A percentile compares a stretch with the other conserved stretches of the same genome.
phyloP scores from a whole-genome alignment of 345 rosid genomes.

The Citrus unshiu region DNA sequence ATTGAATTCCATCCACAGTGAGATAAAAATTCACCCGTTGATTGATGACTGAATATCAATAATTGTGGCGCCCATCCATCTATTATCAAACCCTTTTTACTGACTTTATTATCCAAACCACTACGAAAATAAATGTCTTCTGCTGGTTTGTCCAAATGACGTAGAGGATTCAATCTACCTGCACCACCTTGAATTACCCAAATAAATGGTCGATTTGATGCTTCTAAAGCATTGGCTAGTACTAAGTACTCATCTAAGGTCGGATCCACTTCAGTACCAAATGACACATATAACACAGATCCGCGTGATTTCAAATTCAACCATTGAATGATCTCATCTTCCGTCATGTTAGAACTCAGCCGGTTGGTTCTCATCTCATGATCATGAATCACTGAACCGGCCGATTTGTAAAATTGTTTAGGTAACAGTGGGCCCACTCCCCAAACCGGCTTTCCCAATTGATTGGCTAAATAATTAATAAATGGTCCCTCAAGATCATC shows the following conservation, averaged over 20 bases:
- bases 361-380: no score
- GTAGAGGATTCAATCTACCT: no score
- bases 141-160: no score
- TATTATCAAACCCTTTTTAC: no score
- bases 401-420: conserved; percentile 17
- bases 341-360: conserved; percentile 9
- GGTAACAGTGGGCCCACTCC: conserved; percentile 47
- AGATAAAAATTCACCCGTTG: no score
- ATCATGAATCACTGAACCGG: no score
- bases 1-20: no score
- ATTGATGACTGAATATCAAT: no score
- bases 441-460: conserved; percentile 34
- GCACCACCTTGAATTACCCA: conserved; percentile 10
- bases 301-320: conserved; percentile 25
- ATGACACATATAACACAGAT: conserved; percentile 39
- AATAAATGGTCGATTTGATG: conserved; percentile 21
- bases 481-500: conserved; percentile 36
- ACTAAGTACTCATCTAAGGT: conserved; percentile 21
- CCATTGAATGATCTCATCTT: conserved; percentile 28
- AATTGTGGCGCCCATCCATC: no score
- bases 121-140: conserved; percentile 7
- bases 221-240: conserved; percentile 24
- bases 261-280: conserved; percentile 41
- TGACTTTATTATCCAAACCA: no score
- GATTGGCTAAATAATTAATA: conserved; percentile 18